Conservation (phyloP, 179 eudicot species). For the Drosera spatulata region DNA sequence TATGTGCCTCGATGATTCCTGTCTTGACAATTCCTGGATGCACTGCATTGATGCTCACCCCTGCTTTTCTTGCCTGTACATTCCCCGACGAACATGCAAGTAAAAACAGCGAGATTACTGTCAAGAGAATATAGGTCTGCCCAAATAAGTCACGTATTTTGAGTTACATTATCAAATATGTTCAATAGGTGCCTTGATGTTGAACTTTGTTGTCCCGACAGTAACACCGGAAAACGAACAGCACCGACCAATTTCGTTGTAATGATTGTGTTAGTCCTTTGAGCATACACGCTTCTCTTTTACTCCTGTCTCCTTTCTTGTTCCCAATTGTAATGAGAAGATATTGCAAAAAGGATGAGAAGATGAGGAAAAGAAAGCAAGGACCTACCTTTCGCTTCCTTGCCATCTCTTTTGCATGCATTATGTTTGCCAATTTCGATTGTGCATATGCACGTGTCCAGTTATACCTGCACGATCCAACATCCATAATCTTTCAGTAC, state of each 20-base stretch:
- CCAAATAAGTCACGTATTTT: too few species aligned
- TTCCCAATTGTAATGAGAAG: background rate
- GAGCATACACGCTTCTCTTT: too few species aligned
- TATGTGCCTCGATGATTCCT: conserved; percentile 80
- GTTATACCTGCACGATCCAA: conserved; percentile 22
- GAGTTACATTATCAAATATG: too few species aligned
- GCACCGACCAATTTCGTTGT: too few species aligned
- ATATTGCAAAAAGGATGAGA: background rate
- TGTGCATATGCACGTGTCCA: conserved; percentile 42
- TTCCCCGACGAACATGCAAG: background rate
- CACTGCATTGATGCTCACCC: conserved; percentile 75
- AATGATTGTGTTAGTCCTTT: too few species aligned
- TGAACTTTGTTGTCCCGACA: too few species aligned
- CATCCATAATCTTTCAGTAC: background rate
- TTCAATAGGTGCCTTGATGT: too few species aligned
- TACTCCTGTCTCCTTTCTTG: conserved; percentile 1
- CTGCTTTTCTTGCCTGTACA: conserved; percentile 63
- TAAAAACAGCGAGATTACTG: too few species aligned
- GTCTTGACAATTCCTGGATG: conserved; percentile 98
- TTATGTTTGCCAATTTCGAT: conserved; percentile 28
- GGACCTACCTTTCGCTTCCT: conserved; percentile 23
- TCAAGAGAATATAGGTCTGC: too few species aligned
- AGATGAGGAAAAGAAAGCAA: background rate
- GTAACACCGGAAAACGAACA: too few species aligned
- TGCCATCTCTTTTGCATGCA: conserved; percentile 35